phyloP scores from a whole-genome alignment of 768 basidiomycete species.

The Suillus placidus region DNA sequence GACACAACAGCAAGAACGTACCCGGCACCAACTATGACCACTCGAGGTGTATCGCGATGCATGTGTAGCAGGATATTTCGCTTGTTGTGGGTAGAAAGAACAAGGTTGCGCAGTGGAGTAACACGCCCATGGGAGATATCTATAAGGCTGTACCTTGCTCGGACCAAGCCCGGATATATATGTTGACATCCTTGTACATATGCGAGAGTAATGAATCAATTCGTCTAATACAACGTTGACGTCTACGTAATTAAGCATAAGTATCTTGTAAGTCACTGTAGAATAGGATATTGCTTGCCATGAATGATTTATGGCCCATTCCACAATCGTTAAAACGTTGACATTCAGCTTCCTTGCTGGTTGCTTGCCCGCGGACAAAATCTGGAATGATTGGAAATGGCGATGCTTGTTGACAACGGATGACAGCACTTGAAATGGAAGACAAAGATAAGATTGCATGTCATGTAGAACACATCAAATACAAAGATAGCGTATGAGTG shows the following conservation, averaged over 20 bases:
- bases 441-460: not conserved
- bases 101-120: not conserved
- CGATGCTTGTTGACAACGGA: not conserved
- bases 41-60: slow-evolving; percentile 32
- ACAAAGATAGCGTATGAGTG: slow-evolving; percentile 6
- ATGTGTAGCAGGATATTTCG: not conserved
- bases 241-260: not conserved
- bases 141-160: not conserved
- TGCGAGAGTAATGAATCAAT: too few relatives aligned
- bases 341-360: too few relatives aligned
- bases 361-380: not conserved
- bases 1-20: slow-evolving; percentile 21
- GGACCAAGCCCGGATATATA: not conserved
- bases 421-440: not conserved
- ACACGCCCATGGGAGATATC: not conserved
- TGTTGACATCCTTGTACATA: too few relatives aligned
- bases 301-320: not conserved
- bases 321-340: not conserved
- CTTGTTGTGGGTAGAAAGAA: not conserved
- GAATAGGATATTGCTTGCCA: not conserved
- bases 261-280: too few relatives aligned
- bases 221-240: not conserved
- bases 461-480: slow-evolving; percentile 1
- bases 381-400: not conserved
- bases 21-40: slow-evolving; percentile 57